phyloP scores from a whole-genome alignment of 805 yeast genomes.

The Pichia rugopelliculosa region DNA sequence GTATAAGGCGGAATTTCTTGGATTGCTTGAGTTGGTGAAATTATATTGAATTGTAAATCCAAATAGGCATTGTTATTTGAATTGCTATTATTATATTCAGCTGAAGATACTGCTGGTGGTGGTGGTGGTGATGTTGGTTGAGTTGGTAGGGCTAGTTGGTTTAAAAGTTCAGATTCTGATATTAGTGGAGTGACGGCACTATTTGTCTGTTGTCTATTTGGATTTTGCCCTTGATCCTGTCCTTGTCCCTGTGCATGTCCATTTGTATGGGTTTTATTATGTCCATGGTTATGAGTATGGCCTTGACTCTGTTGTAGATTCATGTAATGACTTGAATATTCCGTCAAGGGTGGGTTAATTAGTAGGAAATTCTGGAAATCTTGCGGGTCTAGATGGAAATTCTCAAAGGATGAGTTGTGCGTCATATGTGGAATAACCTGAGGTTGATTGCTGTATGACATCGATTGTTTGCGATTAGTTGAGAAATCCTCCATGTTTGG shows the following conservation, averaged over 20 bases:
- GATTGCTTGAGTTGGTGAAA: background rate
- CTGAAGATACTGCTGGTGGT: background rate
- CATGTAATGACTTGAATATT: constrained; percentile 20
- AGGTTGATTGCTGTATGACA: background rate
- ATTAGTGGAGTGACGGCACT: too few species aligned
- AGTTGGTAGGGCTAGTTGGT: background rate
- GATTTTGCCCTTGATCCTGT: background rate
- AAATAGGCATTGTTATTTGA: background rate
- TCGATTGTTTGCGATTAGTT: background rate
- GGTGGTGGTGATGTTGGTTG: background rate
- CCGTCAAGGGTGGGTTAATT: constrained; percentile 31
- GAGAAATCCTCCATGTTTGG: background rate
- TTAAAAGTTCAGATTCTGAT: background rate
- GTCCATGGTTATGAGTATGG: too few species aligned
- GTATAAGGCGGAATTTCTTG: background rate
- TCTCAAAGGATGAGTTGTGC: constrained; percentile 15
- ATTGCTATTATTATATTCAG: background rate
- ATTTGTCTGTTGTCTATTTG: background rate
- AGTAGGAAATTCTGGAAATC: constrained; percentile 30
- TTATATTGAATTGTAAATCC: background rate
- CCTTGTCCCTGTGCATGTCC: background rate
- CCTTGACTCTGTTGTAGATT: background rate
- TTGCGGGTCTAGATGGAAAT: constrained; percentile 29
- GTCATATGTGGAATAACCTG: too few species aligned
- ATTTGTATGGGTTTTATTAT: background rate